phyloP scores from a whole-genome alignment of 208 protist species.

The Angomonas ambiguus region DNA sequence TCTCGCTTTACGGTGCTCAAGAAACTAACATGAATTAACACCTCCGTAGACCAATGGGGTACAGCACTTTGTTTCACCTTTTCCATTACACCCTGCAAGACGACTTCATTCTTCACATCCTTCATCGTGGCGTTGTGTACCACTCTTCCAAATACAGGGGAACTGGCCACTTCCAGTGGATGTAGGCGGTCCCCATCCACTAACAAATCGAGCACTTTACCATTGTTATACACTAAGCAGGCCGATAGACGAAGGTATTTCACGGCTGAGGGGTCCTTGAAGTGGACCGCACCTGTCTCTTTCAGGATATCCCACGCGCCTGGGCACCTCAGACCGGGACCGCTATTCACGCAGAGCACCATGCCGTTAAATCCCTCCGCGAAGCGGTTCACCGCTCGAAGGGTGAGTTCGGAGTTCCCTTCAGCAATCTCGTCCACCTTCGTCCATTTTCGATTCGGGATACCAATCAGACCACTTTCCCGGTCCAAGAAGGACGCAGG shows the following conservation, averaged over 20 bases:
- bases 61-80: constrained; percentile 10
- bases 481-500: background rate
- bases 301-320: constrained; percentile 26
- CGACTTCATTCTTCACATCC: constrained; percentile 14
- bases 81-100: constrained; percentile 15
- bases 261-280: background rate
- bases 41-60: constrained; percentile 12
- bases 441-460: no score
- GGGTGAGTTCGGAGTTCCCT: no score
- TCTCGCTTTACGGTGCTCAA: constrained; percentile 19
- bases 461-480: no score
- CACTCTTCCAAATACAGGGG: constrained; percentile 32
- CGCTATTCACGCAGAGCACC: constrained; percentile 22
- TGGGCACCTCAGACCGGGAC: constrained; percentile 20
- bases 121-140: constrained; percentile 15
- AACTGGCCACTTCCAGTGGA: constrained; percentile 22
- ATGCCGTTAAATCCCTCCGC: constrained; percentile 23
- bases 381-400: no score
- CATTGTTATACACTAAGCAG: constrained; percentile 14
- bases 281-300: constrained; percentile 17
- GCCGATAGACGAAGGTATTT: constrained; percentile 23
- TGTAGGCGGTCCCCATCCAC: constrained; percentile 2
- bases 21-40: constrained; percentile 24
- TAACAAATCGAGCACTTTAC: constrained; percentile 28
- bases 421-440: no score